phyloP scores from a whole-genome alignment of 1,284 basidiomycete genomes.

The Ganoderma multipileum region DNA sequence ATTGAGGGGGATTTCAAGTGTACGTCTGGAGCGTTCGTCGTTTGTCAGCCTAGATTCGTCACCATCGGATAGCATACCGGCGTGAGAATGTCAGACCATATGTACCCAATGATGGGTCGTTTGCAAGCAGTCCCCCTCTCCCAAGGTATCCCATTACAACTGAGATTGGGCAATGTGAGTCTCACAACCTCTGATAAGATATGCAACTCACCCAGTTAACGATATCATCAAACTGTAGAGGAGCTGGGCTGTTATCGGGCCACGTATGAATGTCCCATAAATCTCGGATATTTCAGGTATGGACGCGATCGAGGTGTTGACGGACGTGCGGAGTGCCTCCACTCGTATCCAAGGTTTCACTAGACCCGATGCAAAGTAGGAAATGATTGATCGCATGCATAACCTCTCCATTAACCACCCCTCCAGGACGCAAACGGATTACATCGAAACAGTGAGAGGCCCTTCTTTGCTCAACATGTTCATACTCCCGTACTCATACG shows the following conservation, averaged over 20 bases:
- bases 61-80: background rate
- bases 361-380: background rate
- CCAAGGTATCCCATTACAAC: background rate
- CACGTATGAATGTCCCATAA: background rate
- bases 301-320: background rate
- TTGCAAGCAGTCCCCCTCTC: background rate
- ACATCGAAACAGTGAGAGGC: background rate
- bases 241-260: background rate
- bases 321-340: background rate
- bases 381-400: background rate
- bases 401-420: background rate
- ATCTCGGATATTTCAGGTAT: background rate
- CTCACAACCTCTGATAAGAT: background rate
- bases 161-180: background rate
- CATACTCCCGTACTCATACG: background rate
- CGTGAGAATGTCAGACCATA: background rate
- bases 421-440: background rate
- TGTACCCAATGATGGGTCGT: background rate
- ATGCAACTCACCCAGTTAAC: background rate
- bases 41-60: background rate
- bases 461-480: background rate
- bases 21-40: background rate
- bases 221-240: background rate
- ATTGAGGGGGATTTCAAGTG: too few relatives aligned
- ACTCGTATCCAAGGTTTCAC: background rate